These are phyloP conservation scores for Mycena venus DNA, from an alignment of 768 basidiomycete species.

Conservation along the genomic window DNA sequence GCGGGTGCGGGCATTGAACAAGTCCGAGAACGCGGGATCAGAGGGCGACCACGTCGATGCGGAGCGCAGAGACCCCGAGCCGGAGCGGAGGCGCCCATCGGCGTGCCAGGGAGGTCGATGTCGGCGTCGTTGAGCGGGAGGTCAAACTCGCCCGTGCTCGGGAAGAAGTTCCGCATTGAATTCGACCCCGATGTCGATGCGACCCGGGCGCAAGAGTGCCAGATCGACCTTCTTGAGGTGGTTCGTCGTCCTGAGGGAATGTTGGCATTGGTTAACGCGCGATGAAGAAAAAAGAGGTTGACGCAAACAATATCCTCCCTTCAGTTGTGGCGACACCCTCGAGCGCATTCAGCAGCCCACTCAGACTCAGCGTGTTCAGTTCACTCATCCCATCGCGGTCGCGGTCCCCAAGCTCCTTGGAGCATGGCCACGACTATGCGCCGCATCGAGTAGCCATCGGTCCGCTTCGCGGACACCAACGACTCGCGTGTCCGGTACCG, in stretches of 20 bases:
- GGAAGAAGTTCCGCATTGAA: conserved; percentile 96
- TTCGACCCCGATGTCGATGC: conserved; percentile 94
- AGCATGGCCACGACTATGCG: too few species aligned
- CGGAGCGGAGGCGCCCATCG: too few species aligned
- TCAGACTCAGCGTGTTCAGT: conserved; percentile 84
- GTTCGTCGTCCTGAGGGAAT: conserved; percentile 78
- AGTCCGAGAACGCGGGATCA: too few species aligned
- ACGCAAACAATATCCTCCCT: conserved; percentile 90
- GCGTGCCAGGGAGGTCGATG: too few species aligned
- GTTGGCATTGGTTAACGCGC: not conserved
- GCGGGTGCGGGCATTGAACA: too few species aligned
- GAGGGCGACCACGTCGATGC: conserved; percentile 42
- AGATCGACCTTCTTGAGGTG: conserved; percentile 93
- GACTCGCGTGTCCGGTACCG: too few species aligned
- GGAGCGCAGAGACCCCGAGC: conserved; percentile 32
- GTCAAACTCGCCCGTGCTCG: conserved; percentile 70
- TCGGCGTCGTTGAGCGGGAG: too few species aligned
- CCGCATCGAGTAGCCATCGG: too few species aligned
- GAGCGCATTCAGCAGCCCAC: conserved; percentile 86
- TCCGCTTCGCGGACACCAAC: too few species aligned
- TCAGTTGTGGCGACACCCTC: conserved; percentile 92
- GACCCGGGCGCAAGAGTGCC: conserved; percentile 91
- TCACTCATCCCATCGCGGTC: conserved; percentile 74
- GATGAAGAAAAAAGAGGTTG: conserved; percentile 43
- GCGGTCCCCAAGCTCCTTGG: conserved; percentile 52